Evolutionary conservation across 331 rosid genomes (phyloP), one percentile per base, ranked within the genome.

Genomic region (Spiraea crenata): DNA sequence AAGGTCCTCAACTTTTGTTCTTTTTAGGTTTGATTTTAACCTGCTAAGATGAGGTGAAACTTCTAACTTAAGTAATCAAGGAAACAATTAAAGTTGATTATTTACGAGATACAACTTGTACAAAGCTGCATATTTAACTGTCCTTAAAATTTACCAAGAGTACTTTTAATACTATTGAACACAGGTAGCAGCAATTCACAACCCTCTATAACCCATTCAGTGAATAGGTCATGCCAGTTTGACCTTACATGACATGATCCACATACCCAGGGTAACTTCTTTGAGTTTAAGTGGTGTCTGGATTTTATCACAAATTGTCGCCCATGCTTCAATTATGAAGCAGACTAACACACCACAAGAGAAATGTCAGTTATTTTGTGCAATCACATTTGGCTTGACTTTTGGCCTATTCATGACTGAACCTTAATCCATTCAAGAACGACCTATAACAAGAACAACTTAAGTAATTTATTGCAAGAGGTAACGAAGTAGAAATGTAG

Each of bases 361-460:
- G 42, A 17, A 12, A 52, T 50, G 59, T 69, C 74, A 74, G 50
- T 34, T 60, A 68, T n/a, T 70, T 11, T 5, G 42, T 25, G 17
- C 51, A 57, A 67, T 57, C 62, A 74, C 17, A 51, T 35, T 51
- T 63, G 48, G 60, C 34, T 66, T 3, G 11, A 2, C 11, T 49
- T 35, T 67, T 65, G 5, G 50, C 46, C 41, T 41, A 51, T 54
- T 15, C 48, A 67, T 39, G 19, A 44, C 14, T 7, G 51, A 58
- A 76, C 48, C 67, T 55, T 15, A 16, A 65, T 49, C 17, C 14
- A 50, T 46, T 65, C 45, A 37, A 4, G 47, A 42, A 64, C 10
- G 10, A 25, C 41, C 19, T 0, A 14, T 47, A 44, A 25, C 2
- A 2, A 25, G 39, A 61, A 35, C 62, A 72, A 72, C 46, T 14